phyloP scores from a whole-genome alignment of 148 eudicot genomes.

The Beta vulgaris region DNA sequence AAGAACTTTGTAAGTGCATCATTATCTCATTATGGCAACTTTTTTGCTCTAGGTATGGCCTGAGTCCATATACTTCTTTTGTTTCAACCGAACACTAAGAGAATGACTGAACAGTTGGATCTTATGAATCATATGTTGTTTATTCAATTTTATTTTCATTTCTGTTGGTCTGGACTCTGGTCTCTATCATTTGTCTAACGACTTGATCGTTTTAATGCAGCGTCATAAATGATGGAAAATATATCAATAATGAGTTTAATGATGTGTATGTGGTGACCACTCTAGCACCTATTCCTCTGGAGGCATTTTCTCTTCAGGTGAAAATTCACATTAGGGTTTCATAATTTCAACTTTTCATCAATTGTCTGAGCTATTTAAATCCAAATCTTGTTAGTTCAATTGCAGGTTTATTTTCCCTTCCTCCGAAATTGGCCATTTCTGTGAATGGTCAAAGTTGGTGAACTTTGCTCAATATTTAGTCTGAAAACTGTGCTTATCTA shows the following conservation, averaged over 20 bases:
- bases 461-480: not conserved
- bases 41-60: too few species aligned
- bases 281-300: constrained; percentile 72
- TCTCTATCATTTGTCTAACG: not conserved
- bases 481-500: too few species aligned
- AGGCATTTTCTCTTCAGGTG: constrained; percentile 95
- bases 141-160: not conserved
- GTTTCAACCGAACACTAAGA: not conserved
- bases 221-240: constrained; percentile 73
- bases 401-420: not conserved
- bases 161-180: not conserved
- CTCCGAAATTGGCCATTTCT: not conserved
- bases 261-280: constrained; percentile 95
- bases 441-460: not conserved
- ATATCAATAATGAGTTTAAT: constrained; percentile 77
- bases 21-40: too few species aligned
- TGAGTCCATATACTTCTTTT: not conserved
- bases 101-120: not conserved
- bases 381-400: not conserved
- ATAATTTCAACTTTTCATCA: not conserved
- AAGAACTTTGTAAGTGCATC: too few species aligned
- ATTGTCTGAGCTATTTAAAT: not conserved
- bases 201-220: constrained; percentile 42
- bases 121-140: not conserved
- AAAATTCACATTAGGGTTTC: constrained; percentile 5